A percentile compares a stretch with the other conserved stretches of the same genome.
These are phyloP conservation scores for Lentinula sp. DNA, from an alignment of 768 basidiomycete species.

Conservation along the genomic window DNA sequence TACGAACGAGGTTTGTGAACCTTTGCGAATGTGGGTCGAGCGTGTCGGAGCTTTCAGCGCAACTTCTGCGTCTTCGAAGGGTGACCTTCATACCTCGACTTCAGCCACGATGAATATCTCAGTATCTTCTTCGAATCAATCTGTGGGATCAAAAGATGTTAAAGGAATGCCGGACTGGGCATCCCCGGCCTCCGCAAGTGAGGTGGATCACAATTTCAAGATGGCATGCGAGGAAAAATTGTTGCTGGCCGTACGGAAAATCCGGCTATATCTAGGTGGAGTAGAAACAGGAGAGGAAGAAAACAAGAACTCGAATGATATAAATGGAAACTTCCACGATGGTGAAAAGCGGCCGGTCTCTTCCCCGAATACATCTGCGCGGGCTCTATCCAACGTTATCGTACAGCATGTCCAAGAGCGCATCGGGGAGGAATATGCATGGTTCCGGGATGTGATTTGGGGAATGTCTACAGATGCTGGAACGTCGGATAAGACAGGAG, in stretches of 20 bases:
- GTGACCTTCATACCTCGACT: neutral
- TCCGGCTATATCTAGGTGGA: slow-evolving; percentile 79
- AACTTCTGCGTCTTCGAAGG: neutral
- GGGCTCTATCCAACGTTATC: slow-evolving; percentile 37
- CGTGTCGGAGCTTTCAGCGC: slow-evolving; percentile 4
- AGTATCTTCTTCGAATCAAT: neutral
- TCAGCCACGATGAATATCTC: neutral
- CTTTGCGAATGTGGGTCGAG: slow-evolving; percentile 4
- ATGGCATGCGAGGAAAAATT: slow-evolving; percentile 50
- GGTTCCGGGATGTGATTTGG: slow-evolving; percentile 61
- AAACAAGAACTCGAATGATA: neutral
- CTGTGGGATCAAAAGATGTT: slow-evolving; percentile 9
- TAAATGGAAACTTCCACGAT: neutral
- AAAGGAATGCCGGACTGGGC: slow-evolving; percentile 33
- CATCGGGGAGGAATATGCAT: slow-evolving; percentile 68
- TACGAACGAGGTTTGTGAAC: slow-evolving; percentile 2
- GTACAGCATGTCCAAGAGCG: slow-evolving; percentile 72
- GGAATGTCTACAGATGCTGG: slow-evolving; percentile 32
- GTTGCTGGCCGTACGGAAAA: slow-evolving; percentile 44
- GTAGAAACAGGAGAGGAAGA: slow-evolving; percentile 54
- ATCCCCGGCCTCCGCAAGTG: slow-evolving; percentile 40
- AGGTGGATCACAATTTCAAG: slow-evolving; percentile 49
- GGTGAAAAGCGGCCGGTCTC: neutral
- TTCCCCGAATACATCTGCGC: neutral
- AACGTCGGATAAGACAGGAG: neutral